phyloP scores from a whole-genome alignment of 2,329 filamentous ascomycete genomes.

The Aspergillus carbonarius region DNA sequence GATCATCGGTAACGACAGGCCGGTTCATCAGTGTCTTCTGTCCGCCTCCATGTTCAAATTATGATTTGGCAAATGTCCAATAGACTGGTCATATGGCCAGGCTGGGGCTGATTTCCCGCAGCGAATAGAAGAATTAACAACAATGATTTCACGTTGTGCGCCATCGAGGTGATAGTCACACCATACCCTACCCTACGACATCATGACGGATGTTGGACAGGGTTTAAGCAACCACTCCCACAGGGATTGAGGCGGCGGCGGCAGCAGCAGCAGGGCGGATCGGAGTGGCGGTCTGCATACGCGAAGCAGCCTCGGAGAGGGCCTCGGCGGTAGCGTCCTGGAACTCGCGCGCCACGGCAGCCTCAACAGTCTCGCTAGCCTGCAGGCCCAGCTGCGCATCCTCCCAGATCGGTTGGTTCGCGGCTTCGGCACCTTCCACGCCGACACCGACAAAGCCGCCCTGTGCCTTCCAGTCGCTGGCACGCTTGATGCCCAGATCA shows the following conservation, averaged over 20 bases:
- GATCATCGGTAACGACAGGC: constrained; percentile 15
- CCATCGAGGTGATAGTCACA: not conserved
- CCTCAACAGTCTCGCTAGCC: constrained; percentile 58
- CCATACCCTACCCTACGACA: not conserved
- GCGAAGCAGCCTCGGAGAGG: constrained; percentile 12
- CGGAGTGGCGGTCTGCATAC: constrained; percentile 26
- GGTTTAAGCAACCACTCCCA: constrained; percentile 32
- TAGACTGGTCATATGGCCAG: not conserved
- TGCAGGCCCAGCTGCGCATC: constrained; percentile 77
- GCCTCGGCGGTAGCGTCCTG: constrained; percentile 17
- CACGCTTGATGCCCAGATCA: constrained; percentile 85
- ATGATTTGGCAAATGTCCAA: not conserved
- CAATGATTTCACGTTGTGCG: not conserved
- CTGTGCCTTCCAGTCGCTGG: constrained; percentile 83
- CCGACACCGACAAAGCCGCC: constrained; percentile 96
- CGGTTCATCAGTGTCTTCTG: constrained; percentile 3
- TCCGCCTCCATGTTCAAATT: not conserved
- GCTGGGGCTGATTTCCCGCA: not conserved
- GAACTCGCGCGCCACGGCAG: constrained; percentile 52
- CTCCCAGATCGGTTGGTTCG: constrained; percentile 80
- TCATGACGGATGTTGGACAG: not conserved
- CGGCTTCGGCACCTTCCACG: constrained; percentile 59
- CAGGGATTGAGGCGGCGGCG: constrained; percentile 23
- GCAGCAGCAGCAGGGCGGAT: constrained; percentile 22
- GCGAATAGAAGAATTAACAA: not conserved